Percentiles rank a stretch among this genome's conserved stretches.
Conservation (phyloP, 2,329 filamentous ascomycete genomes). For the Paraphaeosphaeria minitans region DNA sequence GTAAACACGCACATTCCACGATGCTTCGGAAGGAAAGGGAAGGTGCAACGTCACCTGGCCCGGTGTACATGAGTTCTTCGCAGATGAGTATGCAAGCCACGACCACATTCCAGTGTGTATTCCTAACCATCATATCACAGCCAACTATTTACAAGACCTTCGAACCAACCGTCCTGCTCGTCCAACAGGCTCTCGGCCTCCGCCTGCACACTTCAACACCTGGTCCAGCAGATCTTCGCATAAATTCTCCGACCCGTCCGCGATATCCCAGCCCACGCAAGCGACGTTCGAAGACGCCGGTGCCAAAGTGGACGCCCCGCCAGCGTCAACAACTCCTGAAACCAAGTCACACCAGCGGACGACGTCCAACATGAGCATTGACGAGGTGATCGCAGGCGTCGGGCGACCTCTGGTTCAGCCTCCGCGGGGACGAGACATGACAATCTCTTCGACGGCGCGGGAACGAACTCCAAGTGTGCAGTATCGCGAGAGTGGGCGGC, state of each 20-base stretch:
- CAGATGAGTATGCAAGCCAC: conserved; percentile 45
- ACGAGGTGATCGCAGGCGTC: conserved; percentile 27
- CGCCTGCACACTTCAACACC: conserved; percentile 56
- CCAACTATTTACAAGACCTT: conserved; percentile 72
- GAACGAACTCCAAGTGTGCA: conserved; percentile 63
- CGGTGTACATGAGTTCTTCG: conserved; percentile 43
- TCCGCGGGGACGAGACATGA: conserved; percentile 49
- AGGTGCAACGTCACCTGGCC: conserved; percentile 42
- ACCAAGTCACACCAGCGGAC: conserved; percentile 37
- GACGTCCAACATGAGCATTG: conserved; percentile 38
- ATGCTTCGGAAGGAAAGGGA: conserved; percentile 47
- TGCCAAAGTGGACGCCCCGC: conserved; percentile 26
- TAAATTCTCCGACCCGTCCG: conserved; percentile 33
- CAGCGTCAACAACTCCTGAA: conserved; percentile 21
- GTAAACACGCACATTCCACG: conserved; percentile 28
- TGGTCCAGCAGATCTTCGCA: conserved; percentile 38
- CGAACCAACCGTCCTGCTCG: conserved; percentile 70
- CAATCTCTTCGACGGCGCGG: conserved; percentile 42
- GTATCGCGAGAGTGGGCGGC: conserved; percentile 74
- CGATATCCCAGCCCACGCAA: conserved; percentile 29
- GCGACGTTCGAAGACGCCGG: conserved; percentile 32
- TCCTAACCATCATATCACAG: conserved; percentile 52
- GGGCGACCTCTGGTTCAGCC: conserved; percentile 44
- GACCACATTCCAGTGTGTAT: conserved; percentile 14
- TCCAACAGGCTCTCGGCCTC: conserved; percentile 73